Evolutionary conservation across 352 stramenopile genomes (phyloP), one percentile per base, ranked within the genome.

Genomic region (Globisporangium recalcitrans): DNA sequence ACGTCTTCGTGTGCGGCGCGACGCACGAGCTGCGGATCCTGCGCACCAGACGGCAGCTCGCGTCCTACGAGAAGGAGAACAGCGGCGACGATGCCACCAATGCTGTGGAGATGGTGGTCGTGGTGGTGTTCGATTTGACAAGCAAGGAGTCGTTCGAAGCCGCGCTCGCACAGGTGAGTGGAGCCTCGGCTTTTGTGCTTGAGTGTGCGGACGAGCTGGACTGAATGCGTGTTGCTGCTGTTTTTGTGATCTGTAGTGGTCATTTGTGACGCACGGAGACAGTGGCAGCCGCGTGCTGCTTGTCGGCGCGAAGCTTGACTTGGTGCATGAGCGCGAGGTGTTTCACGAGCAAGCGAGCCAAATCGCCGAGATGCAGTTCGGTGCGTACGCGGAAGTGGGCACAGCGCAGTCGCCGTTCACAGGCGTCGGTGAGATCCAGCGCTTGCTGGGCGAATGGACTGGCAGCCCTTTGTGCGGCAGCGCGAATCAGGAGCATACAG

Each of bases 341-440:
- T 58, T 62, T 11, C 26, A 62, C 29, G 58, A 65, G 1, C 70
- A 88, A 24, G 70, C 73, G 24, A 70, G 73, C 21, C 72, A 80
- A 52, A 61, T 87, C 24, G 76, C 73, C 7, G 67, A 68, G 22
- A 65, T 72, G 46, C 75, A 84, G 14, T 88, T 85, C 48, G 70
- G 87, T 58, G 73, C 67, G 14, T 90, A 84, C 53, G 71, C 80
- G 8, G 83, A 92, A 54, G 71, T 87, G 8, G 78, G 71, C 55
- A 22, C 52, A 7, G 60, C 48, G 24, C 63, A 58, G 5, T 16
- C 48, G 16, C 65, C 68, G 9, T 78, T 69, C 32, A 52, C 66
- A 16, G 71, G 68, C 1, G 60, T 81, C 26, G 36, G 54, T 6
- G 67, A 73, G 29, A 14, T 68, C 36, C 63, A 65, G 27, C 70